Evolutionary conservation across 495 filamentous ascomycete species (phyloP).

Genomic region (Penicillium antarcticum): DNA sequence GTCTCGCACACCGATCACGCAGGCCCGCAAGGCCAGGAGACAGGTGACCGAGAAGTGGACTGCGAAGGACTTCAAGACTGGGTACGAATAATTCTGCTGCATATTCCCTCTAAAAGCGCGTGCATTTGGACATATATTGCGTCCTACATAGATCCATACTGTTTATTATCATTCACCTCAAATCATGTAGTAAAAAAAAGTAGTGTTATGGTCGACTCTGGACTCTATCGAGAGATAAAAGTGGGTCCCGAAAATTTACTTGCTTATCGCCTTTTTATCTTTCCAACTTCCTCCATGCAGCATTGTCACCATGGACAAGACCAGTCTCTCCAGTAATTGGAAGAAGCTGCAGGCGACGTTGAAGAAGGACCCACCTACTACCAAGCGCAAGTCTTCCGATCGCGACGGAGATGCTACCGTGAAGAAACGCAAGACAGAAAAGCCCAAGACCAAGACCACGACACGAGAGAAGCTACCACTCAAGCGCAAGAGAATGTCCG

Average conservation of each 20-base stretch:
- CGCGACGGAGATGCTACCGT: slow-evolving; percentile 31
- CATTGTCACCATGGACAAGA: slow-evolving; percentile 39
- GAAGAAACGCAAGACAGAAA: slow-evolving; percentile 38
- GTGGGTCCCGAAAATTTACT: slow-evolving; percentile 14
- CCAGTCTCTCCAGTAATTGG: slow-evolving; percentile 61
- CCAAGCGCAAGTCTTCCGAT: slow-evolving; percentile 39
- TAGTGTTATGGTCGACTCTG: not conserved
- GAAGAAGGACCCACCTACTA: slow-evolving; percentile 42
- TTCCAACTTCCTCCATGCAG: slow-evolving; percentile 8
- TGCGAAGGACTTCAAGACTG: slow-evolving; percentile 84
- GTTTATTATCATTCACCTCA: not conserved
- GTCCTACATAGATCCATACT: not conserved
- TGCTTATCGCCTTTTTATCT: slow-evolving; percentile 9
- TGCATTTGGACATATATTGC: slow-evolving; percentile 30
- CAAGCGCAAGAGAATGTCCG: slow-evolving; percentile 36
- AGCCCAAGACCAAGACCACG: slow-evolving; percentile 11
- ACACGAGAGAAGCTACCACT: slow-evolving; percentile 1
- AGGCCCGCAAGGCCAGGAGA: slow-evolving; percentile 73
- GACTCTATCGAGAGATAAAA: slow-evolving; percentile 3
- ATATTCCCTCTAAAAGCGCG: slow-evolving; percentile 24
- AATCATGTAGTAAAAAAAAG: too few relatives aligned
- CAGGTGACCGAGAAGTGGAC: slow-evolving; percentile 92
- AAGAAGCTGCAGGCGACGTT: slow-evolving; percentile 68
- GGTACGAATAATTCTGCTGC: slow-evolving; percentile 25
- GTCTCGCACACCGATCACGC: slow-evolving; percentile 68